Evolutionary conservation across 805 yeast species (phyloP).

Genomic region (Kluyveromyces lactis): DNA sequence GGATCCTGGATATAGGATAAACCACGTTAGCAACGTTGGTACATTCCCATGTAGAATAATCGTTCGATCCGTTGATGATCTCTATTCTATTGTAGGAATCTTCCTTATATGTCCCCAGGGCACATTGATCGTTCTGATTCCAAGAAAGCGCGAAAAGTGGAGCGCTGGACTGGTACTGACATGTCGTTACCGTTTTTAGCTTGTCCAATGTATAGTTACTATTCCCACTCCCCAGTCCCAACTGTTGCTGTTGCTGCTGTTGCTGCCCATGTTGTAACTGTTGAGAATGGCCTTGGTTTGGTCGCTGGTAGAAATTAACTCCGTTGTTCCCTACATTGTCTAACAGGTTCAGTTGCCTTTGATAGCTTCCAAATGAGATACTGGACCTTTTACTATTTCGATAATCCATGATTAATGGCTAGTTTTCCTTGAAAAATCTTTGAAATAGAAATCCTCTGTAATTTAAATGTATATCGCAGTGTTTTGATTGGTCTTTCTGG

Average conservation of each 20-base stretch:
- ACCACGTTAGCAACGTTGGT: constrained; percentile 23
- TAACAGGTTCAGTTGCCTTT: constrained; percentile 8
- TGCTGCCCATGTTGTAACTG: no score
- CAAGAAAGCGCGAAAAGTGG: constrained; percentile 28
- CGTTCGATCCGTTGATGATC: constrained; percentile 32
- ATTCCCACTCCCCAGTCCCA: constrained; percentile 1
- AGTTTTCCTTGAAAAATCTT: no score
- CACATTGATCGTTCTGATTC: constrained; percentile 26
- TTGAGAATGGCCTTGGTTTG: no score
- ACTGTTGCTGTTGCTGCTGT: not conserved
- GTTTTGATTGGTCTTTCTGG: no score
- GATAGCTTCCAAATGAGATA: constrained; percentile 23
- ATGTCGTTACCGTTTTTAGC: constrained; percentile 7
- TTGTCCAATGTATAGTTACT: constrained; percentile 2
- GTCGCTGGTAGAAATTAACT: constrained; percentile 1
- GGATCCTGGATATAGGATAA: constrained; percentile 26
- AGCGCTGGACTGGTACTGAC: constrained; percentile 22
- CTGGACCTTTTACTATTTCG: constrained; percentile 25
- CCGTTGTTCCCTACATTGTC: constrained; percentile 2
- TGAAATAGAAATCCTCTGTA: no score
- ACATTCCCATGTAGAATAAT: constrained; percentile 73
- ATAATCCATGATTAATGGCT: constrained; percentile 7
- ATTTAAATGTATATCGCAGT: no score
- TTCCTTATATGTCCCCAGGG: constrained; percentile 56
- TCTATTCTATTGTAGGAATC: constrained; percentile 63